Evolutionary conservation across 225 moss, liverwort and hornwort genomes (phyloP), one percentile per base, ranked within the genome.

Genomic region (Polytrichum formosum): DNA sequence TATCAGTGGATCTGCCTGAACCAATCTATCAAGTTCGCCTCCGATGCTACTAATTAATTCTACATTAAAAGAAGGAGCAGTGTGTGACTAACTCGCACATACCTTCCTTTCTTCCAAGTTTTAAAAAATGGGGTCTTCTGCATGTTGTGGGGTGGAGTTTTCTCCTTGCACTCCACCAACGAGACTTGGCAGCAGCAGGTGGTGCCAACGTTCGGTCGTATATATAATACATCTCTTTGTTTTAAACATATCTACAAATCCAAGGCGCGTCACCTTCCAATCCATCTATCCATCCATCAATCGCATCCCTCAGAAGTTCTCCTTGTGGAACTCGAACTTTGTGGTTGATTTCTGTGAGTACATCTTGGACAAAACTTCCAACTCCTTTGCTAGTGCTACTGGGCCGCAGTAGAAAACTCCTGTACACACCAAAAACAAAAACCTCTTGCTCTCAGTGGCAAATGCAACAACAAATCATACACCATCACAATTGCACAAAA

Each of bases 331-430:
- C 61, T 87, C 90, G 59, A 98, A 98, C 67, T 87, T 92, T 16
- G 98, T 94, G 26, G 83, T 85, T 18, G 98, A 81, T 54, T 90
- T 94, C 74, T 90, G 94, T 4, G 98, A 85, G 76, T 84, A 98
- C 10, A 82, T 82, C 74, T 91, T 83, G 20, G 94, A 84, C 26
- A 98, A 80, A 6, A 63, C 61, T 71, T 91, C 94, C 9, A 98
- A 81, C 85, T 94, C 98, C 73, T 89, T 90, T 0, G 94, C 92
- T 61, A 93, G 71, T 5, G 90, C 94, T 5, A 77, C 83, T 28
- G 98, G 94, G 29, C 98, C 98, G 71, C 98, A 98, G 22, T 98
- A 98, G 85, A 98, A 98, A 1, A 98, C 98, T 26, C 96, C 96
- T 97, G 86, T 62, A 76, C 46, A 46, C 16, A 16, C 10, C 7